phyloP scores from a whole-genome alignment of 768 basidiomycete species.

The Boletus pseudopeckii region DNA sequence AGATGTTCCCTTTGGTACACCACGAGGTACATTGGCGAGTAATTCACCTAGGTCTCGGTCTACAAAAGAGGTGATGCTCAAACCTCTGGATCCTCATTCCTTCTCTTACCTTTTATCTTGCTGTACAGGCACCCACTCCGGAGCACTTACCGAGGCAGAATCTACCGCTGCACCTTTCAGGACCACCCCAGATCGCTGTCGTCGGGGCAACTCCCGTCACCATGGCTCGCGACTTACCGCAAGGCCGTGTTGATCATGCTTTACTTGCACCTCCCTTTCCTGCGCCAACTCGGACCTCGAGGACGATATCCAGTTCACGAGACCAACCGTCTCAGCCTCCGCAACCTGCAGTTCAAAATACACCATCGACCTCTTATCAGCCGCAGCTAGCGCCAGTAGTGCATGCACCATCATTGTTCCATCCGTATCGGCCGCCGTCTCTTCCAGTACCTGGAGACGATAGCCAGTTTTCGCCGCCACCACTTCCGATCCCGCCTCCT shows the following conservation, averaged over 20 bases:
- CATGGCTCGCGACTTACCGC: constrained; percentile 21
- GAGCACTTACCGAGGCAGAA: constrained; percentile 15
- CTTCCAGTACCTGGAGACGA: constrained; percentile 11
- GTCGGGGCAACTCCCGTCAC: constrained; percentile 29
- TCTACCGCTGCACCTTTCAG: constrained; percentile 10
- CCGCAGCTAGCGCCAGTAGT: constrained; percentile 3
- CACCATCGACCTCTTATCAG: constrained; percentile 15
- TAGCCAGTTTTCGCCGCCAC: constrained; percentile 27
- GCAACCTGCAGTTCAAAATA: constrained; percentile 13
- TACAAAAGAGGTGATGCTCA: constrained; percentile 26
- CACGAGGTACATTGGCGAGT: constrained; percentile 20
- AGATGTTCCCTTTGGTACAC: constrained; percentile 19
- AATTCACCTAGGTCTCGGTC: constrained; percentile 23
- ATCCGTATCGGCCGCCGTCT: constrained; percentile 23
- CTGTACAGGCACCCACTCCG: constrained; percentile 18
- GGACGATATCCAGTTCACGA: constrained; percentile 21
- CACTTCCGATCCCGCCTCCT: constrained; percentile 30
- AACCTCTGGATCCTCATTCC: background rate
- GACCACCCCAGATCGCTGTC: constrained; percentile 30
- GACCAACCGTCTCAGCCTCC: constrained; percentile 16
- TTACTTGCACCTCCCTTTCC: constrained; percentile 29
- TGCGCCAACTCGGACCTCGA: constrained; percentile 24
- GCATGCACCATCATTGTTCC: constrained; percentile 25
- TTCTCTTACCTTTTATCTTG: constrained; percentile 8
- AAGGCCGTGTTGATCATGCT: constrained; percentile 18